Base-by-base conservation (phyloP, 2,329 filamentous ascomycete genomes). In the Aspergillus ochraceus region DNA sequence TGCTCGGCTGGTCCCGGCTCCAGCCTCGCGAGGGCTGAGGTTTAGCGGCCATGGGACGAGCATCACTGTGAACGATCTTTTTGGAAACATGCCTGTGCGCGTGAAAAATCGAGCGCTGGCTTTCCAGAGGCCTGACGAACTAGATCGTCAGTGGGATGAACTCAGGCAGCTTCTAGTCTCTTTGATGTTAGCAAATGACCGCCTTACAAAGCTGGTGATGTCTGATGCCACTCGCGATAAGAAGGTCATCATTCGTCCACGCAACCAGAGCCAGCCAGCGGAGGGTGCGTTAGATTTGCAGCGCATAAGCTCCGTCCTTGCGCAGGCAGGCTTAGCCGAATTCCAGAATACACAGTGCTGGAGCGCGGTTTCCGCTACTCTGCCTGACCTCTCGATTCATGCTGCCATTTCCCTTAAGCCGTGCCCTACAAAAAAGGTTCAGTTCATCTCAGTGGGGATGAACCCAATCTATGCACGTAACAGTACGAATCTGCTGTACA, bases 61-160 rank as follows among this genome's bases (percentile, higher is more conserved):
- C 29, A 87, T 94, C 2, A 83, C 83, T 0, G 89, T 96, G 6
- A 86, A 88, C 58, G 88, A 97, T 72, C 79, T 97, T 1, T 98
- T 97, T 75, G 92, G 93, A 0, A 90, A 88, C 60, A 91, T 97
- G 86, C 92, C 94, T 0, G 94, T 97, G 12, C 87, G 94, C 14
- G 88, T 96, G 26, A 96, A 95, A 71, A 90, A 92, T 67, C 85
- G 92, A 63, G 85, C 85, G 0, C 66, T 86, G 3, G 76, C 80
- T 64, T 73, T 81, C 45, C 79, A 86, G 68, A 81, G 80, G 65
- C 65, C 81, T 11, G 70, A 79, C 24, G 79, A 88, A 52, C 74
- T 83, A 4, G 81, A 83, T 20, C 89, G 83, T 64, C 83, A 90
- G 55, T 94, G 90, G 86, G 83, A 87, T 29, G 75, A 75, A 1